A percentile compares a stretch with the other conserved stretches of the same genome.
Evolutionary conservation across 176 grass and related monocot species (phyloP).

Genomic region (Leersia perrieri): DNA sequence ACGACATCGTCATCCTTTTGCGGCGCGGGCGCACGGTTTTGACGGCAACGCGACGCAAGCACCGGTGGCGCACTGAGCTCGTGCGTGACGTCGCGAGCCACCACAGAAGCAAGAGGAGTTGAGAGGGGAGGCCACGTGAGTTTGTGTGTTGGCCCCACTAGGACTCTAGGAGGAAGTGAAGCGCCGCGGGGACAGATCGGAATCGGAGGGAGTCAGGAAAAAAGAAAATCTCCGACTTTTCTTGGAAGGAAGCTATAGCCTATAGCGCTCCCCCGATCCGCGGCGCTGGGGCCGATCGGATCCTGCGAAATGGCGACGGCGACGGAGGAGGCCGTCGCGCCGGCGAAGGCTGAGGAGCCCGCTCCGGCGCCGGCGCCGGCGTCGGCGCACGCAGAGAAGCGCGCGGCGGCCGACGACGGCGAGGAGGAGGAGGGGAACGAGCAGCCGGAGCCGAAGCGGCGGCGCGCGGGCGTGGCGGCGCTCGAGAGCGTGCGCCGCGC

Average conservation of each 20-base stretch:
- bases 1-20: not conserved
- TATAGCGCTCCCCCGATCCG: not conserved
- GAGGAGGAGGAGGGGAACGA: not conserved
- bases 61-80: not conserved
- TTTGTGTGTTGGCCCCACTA: slow-evolving; percentile 18
- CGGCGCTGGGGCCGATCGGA: not conserved
- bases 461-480: slow-evolving; percentile 32
- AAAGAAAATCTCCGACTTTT: slow-evolving; percentile 12
- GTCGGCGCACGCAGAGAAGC: slow-evolving; percentile 3
- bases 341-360: not conserved
- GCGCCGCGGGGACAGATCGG: slow-evolving; percentile 35
- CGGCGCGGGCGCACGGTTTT: slow-evolving; percentile 1
- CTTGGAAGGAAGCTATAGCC: not conserved
- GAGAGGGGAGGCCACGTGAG: slow-evolving; percentile 33
- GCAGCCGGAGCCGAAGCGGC: slow-evolving; percentile 39
- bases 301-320: slow-evolving; percentile 23
- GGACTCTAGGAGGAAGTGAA: not conserved
- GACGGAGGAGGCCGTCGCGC: not conserved
- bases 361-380: not conserved
- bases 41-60: slow-evolving; percentile 9
- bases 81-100: slow-evolving; percentile 35
- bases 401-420: not conserved
- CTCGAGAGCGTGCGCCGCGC: slow-evolving; percentile 43
- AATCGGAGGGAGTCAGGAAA: not conserved
- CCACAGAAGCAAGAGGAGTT: not conserved